Evolutionary conservation across 2,329 filamentous ascomycete genomes (phyloP), one percentile per base, ranked within the genome.

Genomic region (Fusarium bulbicola): DNA sequence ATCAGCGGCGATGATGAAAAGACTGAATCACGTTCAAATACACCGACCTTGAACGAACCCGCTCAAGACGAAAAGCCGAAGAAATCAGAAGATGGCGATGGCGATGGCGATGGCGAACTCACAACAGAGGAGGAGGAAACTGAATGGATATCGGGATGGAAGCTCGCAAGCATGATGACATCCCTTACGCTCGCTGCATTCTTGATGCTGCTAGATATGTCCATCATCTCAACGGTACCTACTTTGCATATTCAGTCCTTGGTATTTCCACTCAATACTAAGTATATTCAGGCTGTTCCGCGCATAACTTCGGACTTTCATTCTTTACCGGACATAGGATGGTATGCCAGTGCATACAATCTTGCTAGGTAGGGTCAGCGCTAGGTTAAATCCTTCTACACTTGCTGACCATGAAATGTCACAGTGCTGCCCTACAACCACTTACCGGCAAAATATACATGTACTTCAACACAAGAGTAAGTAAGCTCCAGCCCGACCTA

Each of bases 271-370:
- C 24, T 36, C 21, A 21, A 40, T 45, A 34, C 58, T 74, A 24
- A 54, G n/a, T 32, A 26, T 36, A 20, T 36, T 47, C n/a, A 84
- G 82, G 82, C 86, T 7, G 82, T 86, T 59, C 86, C 86, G 2
- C 79, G 80, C 54, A 88, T 89, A 62, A 88, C 86, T 0, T 84
- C 81, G 50, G 81, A 85, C 26, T 86, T 88, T 76, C 83, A 87
- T 63, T 84, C 85, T 18, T 79, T 89, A 2, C 76, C 80, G 6
- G 87, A 90, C 71, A 84, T 89, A 20, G 88, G 87, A 42, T 90
- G 88, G 88, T 89, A 89, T 74, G 85, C 84, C 7, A 85, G 84
- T 54, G 84, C 85, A 26, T 87, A 87, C 73, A 83, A 84, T 39
- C 80, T 89, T 42, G 79, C 84, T 20, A 86, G 81, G 82, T 82